Base-by-base conservation (phyloP, 2,329 filamentous ascomycete species). In the Pseudogymnoascus sp. region DNA sequence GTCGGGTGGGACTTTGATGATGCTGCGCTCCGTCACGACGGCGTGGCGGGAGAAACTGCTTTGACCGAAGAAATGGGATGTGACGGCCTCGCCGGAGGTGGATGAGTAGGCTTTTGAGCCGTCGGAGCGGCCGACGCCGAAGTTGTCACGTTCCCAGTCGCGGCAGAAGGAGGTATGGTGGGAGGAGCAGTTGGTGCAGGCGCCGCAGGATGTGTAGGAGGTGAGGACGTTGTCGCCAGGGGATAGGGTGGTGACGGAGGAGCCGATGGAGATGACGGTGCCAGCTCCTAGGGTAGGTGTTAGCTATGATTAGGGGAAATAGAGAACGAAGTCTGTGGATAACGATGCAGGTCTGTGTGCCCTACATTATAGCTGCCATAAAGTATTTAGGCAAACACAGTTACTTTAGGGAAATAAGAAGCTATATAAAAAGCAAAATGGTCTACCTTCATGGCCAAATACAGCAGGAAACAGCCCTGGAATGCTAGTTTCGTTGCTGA, bases 21-120 rank as follows among this genome's bases (percentile, higher is more conserved):
- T 68, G 34, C 66, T 67, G 21, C 60, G 63, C 37, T 62, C 67
- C 21, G 65, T 66, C 0, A 72, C 73, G 11, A 71, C 68, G 2
- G 72, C 68, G 21, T 69, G 40, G 11, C 67, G 68, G 4, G 68
- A 60, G 60, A 75, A 72, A 1, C 70, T 71, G 5, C 69, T 71
- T 63, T 75, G 73, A 8, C 73, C 73, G 50, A 75, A 75, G 65
- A 73, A 75, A 62, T 74, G 70, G 46, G 67, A 67, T 2, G 67
- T 65, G 4, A 75, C 68, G 0, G 67, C 56, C 40, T 60, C 65
- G 6, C 59, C 66, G 14, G 68, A 68, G 0, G 53, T 23, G 8
- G 64, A 59, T 1, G 61, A 46, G 31, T 64, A 67, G 25, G 66
- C 28, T 28, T 69, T 69, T 25, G 64, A 64, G 4, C 64, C 67